Percentiles rank a stretch among this genome's conserved stretches.
Conservation (phyloP, 768 basidiomycete species). For the Trametes villosa region DNA sequence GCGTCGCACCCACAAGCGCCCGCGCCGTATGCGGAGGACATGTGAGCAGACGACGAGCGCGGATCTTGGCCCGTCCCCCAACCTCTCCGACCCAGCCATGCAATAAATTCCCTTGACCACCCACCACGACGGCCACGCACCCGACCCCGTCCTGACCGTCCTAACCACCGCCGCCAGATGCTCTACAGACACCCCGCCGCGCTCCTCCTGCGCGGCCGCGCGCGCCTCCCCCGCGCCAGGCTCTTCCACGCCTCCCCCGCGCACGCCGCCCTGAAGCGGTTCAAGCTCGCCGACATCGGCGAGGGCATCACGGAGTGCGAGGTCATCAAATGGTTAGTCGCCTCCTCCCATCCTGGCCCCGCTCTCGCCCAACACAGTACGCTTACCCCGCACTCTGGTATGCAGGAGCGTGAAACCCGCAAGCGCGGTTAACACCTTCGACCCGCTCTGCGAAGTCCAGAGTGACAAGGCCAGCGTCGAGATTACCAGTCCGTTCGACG, state of each 20-base stretch:
- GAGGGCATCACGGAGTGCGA: constrained; percentile 93
- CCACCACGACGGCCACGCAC: background rate
- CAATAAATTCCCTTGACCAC: constrained; percentile 5
- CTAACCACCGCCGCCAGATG: constrained; percentile 8
- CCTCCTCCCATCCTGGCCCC: background rate
- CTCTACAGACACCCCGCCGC: constrained; percentile 11
- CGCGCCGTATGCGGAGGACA: too few species aligned
- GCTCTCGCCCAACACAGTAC: background rate
- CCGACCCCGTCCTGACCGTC: background rate
- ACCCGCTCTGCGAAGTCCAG: constrained; percentile 81
- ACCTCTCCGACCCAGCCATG: background rate
- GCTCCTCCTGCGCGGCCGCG: background rate
- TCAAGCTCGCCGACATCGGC: constrained; percentile 85
- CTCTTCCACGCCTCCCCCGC: constrained; percentile 43
- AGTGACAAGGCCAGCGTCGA: constrained; percentile 92
- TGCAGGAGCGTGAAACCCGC: constrained; percentile 65
- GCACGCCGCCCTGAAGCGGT: constrained; percentile 51
- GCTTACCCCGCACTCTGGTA: background rate
- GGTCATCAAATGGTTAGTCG: constrained; percentile 73
- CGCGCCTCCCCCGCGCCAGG: constrained; percentile 15
- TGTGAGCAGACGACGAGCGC: background rate
- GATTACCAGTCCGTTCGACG: constrained; percentile 87
- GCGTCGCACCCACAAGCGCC: constrained; percentile 8
- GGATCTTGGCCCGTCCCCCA: constrained; percentile 7
- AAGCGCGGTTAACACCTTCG: constrained; percentile 62